Evolutionary conservation across 2,329 filamentous ascomycete species (phyloP).

Genomic region (Colletotrichum aenigma): DNA sequence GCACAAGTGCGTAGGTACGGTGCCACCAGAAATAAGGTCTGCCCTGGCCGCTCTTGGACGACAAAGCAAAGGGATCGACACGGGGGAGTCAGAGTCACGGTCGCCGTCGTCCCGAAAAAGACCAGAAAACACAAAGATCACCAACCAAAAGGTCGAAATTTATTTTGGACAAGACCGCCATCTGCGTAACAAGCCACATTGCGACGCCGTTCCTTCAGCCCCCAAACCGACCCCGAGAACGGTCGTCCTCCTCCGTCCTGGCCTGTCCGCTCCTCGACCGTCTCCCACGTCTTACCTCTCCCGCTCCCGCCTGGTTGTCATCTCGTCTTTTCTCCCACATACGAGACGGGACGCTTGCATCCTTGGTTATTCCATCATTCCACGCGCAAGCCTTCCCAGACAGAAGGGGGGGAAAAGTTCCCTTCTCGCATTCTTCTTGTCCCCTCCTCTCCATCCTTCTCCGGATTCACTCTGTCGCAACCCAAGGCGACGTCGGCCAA

Average conservation of each 20-base stretch:
- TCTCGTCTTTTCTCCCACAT: background rate
- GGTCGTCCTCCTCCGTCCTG: background rate
- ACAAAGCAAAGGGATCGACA: background rate
- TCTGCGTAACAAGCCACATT: constrained; percentile 9
- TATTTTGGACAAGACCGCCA: background rate
- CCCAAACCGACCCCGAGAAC: constrained; percentile 1
- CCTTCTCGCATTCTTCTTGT: background rate
- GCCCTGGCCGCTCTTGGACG: background rate
- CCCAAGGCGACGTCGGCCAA: background rate
- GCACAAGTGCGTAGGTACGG: background rate
- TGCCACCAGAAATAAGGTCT: background rate
- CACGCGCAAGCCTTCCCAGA: background rate
- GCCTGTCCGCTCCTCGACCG: background rate
- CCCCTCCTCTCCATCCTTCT: background rate
- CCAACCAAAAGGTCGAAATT: background rate
- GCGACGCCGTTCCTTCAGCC: constrained; percentile 14
- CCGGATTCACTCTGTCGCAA: background rate
- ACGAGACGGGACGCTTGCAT: background rate
- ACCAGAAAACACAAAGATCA: background rate
- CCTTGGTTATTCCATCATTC: background rate
- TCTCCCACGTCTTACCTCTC: background rate
- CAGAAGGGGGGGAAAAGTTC: background rate
- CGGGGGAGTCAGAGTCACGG: background rate
- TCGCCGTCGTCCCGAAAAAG: background rate
- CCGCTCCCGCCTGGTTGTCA: background rate